These are phyloP conservation scores for Linnemannia elongata DNA, from an alignment of 192 early-diverging fungal species.

Conservation along the genomic window DNA sequence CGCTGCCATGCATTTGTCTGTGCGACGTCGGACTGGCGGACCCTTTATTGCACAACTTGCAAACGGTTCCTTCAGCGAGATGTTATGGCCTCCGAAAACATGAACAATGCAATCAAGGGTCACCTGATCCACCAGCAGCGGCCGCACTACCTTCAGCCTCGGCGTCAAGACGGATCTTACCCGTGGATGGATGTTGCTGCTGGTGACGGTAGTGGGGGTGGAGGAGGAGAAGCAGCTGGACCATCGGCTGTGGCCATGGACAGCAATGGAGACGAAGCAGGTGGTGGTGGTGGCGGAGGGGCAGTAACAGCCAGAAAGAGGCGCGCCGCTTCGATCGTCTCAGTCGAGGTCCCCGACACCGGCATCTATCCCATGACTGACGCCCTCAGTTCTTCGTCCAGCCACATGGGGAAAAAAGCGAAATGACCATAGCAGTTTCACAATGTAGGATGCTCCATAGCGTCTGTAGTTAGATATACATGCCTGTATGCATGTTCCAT, in stretches of 20 bases:
- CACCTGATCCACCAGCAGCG: constrained; percentile 8
- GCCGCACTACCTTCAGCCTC: constrained; percentile 15
- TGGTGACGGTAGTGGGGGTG: background rate
- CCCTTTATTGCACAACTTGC: constrained; percentile 1
- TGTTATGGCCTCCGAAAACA: constrained; percentile 18
- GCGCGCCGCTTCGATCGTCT: constrained; percentile 9
- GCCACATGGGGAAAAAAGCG: background rate
- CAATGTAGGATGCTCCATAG: background rate
- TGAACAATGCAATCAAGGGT: background rate
- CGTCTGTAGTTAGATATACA: constrained; percentile 7
- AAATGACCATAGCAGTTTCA: constrained; percentile 5
- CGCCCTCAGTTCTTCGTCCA: background rate
- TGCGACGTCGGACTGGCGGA: no score
- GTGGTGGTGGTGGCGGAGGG: no score
- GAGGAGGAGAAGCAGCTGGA: constrained; percentile 7
- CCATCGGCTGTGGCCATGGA: constrained; percentile 4
- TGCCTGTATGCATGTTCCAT: no score
- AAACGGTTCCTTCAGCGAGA: constrained; percentile 1
- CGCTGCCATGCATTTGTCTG: constrained; percentile 8
- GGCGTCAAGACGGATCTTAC: constrained; percentile 14
- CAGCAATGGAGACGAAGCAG: background rate
- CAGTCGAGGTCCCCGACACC: no score
- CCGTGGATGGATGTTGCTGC: constrained; percentile 4
- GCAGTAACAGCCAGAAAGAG: no score
- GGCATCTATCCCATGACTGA: constrained; percentile 11